Conservation (phyloP, 495 filamentous ascomycete genomes). For the Hypoxylon crocopeplum region DNA sequence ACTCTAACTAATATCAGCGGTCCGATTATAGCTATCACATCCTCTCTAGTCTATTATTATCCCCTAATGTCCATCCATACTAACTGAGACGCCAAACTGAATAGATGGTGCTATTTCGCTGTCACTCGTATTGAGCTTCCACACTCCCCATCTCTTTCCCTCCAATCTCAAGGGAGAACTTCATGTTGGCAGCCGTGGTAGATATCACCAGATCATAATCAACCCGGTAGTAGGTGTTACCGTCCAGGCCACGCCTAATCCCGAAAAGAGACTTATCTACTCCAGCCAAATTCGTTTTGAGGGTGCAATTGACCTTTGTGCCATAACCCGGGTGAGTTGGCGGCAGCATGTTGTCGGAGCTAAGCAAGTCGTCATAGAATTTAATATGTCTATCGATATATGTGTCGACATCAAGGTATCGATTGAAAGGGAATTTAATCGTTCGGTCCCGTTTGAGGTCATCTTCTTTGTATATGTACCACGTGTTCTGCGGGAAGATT, state of each 20-base stretch:
- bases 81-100: too few relatives aligned
- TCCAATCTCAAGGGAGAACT: conserved; percentile 32
- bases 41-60: too few relatives aligned
- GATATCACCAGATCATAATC: conserved; percentile 32
- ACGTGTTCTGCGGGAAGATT: conserved; percentile 35
- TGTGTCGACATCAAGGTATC: conserved; percentile 25
- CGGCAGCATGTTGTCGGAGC: not conserved
- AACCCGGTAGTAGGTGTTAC: conserved; percentile 19
- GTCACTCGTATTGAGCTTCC: conserved; percentile 28
- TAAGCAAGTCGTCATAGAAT: not conserved
- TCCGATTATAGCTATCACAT: too few relatives aligned
- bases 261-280: conserved; percentile 11
- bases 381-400: not conserved
- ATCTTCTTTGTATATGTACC: conserved; percentile 52
- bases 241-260: conserved; percentile 8
- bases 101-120: too few relatives aligned
- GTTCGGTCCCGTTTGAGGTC: conserved; percentile 44
- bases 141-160: conserved; percentile 36
- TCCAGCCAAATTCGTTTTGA: conserved; percentile 20
- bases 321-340: not conserved
- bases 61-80: too few relatives aligned
- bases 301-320: conserved; percentile 19
- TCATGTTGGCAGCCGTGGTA: conserved; percentile 26
- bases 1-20: too few relatives aligned
- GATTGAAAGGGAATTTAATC: conserved; percentile 49